phyloP scores from a whole-genome alignment of 257 asterid species.

The Penstemon newberryi region DNA sequence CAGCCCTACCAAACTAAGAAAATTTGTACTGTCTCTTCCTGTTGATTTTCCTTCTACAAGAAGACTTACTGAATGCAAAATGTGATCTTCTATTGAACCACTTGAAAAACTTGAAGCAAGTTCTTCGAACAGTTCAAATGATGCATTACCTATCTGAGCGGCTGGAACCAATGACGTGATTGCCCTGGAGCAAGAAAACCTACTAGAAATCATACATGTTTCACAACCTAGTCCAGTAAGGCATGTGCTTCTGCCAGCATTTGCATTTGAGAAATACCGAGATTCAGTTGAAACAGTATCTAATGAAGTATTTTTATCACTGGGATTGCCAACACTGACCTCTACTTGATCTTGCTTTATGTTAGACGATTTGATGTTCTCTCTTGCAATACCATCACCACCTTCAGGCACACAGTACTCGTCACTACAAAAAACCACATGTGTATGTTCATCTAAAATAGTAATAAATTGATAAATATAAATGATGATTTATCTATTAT shows the following conservation, averaged over 20 bases:
- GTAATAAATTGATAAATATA: neutral
- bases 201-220: conserved; percentile 54
- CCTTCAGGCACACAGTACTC: conserved; percentile 53
- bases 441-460: conserved; percentile 18
- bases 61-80: conserved; percentile 57
- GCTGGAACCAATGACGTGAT: conserved; percentile 77
- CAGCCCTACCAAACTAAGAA: conserved; percentile 71
- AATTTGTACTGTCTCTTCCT: conserved; percentile 58
- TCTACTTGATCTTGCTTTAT: conserved; percentile 42
- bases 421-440: conserved; percentile 43
- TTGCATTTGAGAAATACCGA: conserved; percentile 34
- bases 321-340: conserved; percentile 55
- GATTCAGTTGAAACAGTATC: conserved; percentile 52
- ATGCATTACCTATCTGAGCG: conserved; percentile 54
- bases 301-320: conserved; percentile 48
- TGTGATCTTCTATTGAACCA: conserved; percentile 70
- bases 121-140: conserved; percentile 57
- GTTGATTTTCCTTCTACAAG: conserved; percentile 69
- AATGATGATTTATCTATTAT: neutral
- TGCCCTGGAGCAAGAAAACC: conserved; percentile 77
- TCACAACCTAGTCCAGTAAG: conserved; percentile 49
- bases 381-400: conserved; percentile 30
- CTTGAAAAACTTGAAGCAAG: conserved; percentile 58
- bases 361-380: conserved; percentile 16
- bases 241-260: conserved; percentile 48